Evolutionary conservation across 495 filamentous ascomycete species (phyloP), one percentile per base, ranked within the genome.

Genomic region (Lepraria neglecta): DNA sequence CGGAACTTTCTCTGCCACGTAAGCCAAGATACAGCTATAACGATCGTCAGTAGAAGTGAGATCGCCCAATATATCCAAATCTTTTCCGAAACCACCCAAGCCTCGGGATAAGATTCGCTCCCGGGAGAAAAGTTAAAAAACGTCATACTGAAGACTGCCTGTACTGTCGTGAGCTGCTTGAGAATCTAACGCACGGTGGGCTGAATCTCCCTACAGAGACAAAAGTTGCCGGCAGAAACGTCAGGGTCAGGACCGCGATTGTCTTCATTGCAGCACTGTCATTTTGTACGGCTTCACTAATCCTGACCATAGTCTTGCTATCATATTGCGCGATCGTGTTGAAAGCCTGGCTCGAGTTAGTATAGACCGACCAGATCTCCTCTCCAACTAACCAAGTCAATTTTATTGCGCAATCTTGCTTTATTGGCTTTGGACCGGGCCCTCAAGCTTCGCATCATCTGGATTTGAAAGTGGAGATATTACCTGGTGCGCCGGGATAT

Each of bases 321-420:
- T 78, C 72, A 44, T 72, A 65, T 56, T 74, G 75, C 9, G 75
- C 68, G 30, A 78, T 71, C 2, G 63, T 71, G 57, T 78, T 67
- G 64, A 71, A 76, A 19, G 70, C 68, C 64, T 65, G 17, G 17
- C 69, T 73, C 67, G 75, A 69, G 9, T 68, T 65, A 21, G 69
- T 60, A 52, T 73, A 77, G 59, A 45, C 48, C 21, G 48, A 30
- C 4, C 28, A 51, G 30, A 54, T 19, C 15, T n/a, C 56, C 44
- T 59, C 68, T 48, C 24, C 48, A 17, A 65, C 56, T 9, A 7
- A 71, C 67, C 28, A 80, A 73, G 44, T 75, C 68, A 19, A 79
- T 80, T 67, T 80, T 76, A 62, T 79, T 79, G 9, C 63, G 62
- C 15, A 77, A 47, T 47, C 76, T 61, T 56, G 72, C 72, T 52